phyloP scores from a whole-genome alignment of 768 basidiomycete species.

The Panaeolus papilionaceus region DNA sequence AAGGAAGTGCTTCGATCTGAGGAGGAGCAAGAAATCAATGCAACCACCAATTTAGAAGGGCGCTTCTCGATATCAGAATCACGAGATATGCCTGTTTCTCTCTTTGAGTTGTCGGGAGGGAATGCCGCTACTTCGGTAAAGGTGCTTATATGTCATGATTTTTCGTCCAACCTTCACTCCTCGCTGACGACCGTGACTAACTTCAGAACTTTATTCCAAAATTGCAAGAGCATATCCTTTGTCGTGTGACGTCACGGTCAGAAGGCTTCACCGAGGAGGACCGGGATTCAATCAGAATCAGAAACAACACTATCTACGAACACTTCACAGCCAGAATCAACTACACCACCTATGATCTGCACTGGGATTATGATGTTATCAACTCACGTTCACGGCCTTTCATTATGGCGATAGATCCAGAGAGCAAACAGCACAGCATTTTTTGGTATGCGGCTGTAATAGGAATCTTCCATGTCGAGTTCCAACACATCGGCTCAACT shows the following conservation, averaged over 20 bases:
- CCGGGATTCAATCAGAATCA: conserved; percentile 27
- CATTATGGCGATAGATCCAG: conserved; percentile 37
- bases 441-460: conserved; percentile 39
- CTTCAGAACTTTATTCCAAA: not conserved
- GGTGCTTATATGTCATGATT: not conserved
- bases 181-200: no score
- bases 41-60: not conserved
- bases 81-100: not conserved
- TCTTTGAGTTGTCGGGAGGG: not conserved
- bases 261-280: conserved; percentile 14
- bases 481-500: not conserved
- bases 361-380: conserved; percentile 46
- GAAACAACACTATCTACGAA: conserved; percentile 24
- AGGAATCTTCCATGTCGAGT: conserved; percentile 27
- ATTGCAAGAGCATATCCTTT: not conserved
- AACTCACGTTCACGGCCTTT: conserved; percentile 43
- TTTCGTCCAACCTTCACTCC: no score
- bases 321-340: conserved; percentile 29
- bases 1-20: not conserved
- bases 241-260: not conserved
- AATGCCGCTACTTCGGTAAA: not conserved
- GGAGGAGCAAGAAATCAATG: not conserved
- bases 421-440: conserved; percentile 26
- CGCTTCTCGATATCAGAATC: not conserved
- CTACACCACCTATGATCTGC: conserved; percentile 43